Percentiles rank a stretch among this genome's conserved stretches.
These are phyloP conservation scores for Metarhizium humberi DNA, from an alignment of 2,329 filamentous ascomycete genomes.

Conservation along the genomic window DNA sequence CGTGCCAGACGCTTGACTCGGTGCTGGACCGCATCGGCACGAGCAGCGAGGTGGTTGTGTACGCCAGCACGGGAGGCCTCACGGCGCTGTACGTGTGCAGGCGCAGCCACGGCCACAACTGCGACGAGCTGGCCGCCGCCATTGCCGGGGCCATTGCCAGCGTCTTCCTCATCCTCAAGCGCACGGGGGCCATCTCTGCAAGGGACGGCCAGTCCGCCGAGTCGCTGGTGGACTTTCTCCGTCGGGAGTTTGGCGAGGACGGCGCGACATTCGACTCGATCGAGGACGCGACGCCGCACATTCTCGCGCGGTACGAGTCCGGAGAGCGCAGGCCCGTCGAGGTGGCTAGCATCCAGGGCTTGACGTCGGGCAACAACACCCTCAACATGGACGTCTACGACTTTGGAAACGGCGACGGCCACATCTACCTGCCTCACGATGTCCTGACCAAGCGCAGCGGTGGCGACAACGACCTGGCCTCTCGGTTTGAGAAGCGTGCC, in stretches of 20 bases:
- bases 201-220: neutral
- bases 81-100: neutral
- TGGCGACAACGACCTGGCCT: neutral
- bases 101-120: neutral
- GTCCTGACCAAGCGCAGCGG: neutral
- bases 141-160: neutral
- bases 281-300: neutral
- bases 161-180: neutral
- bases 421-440: neutral
- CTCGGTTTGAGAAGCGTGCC: neutral
- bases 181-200: neutral
- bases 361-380: neutral
- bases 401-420: neutral
- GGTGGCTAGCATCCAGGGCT: neutral
- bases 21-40: neutral
- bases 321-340: neutral
- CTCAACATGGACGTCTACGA: neutral
- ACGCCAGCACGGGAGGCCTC: neutral
- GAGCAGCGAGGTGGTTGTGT: neutral
- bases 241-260: neutral
- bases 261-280: neutral
- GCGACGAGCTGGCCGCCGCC: neutral
- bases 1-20: neutral
- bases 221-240: neutral
- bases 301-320: neutral